phyloP scores from a whole-genome alignment of 345 rosid genomes.

The Psidium guajava region DNA sequence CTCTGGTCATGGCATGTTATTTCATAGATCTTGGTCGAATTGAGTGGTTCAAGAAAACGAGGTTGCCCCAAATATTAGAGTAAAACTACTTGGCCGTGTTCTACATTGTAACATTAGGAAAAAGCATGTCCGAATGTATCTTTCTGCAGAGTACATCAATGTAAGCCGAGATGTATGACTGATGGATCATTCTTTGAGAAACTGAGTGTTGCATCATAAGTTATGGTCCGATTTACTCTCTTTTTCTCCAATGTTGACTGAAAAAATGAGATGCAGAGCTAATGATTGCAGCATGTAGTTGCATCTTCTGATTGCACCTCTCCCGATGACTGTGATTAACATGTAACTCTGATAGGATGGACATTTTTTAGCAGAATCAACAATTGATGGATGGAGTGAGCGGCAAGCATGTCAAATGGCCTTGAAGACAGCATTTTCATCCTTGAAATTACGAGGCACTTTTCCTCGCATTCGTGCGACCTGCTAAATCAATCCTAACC shows the following conservation, averaged over 20 bases:
- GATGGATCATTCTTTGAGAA: not conserved
- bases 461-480: not conserved
- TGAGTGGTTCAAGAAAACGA: not conserved
- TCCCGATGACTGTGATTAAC: not conserved
- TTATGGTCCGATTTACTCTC: not conserved
- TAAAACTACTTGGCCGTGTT: not conserved
- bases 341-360: not conserved
- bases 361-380: not conserved
- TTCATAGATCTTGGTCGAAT: not conserved
- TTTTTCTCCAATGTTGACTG: not conserved
- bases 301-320: not conserved
- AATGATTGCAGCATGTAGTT: not conserved
- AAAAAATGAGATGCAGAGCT: not conserved
- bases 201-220: not conserved
- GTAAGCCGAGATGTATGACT: not conserved
- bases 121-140: not conserved
- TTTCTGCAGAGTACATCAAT: not conserved
- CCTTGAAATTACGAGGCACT: not conserved
- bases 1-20: not conserved
- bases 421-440: not conserved
- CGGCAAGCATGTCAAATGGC: not conserved
- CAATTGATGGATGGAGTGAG: not conserved
- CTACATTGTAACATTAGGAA: not conserved
- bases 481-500: not conserved
- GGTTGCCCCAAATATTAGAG: not conserved